These are phyloP conservation scores for Malus sylvestris DNA, from an alignment of 306 rosid species.

Conservation along the genomic window DNA sequence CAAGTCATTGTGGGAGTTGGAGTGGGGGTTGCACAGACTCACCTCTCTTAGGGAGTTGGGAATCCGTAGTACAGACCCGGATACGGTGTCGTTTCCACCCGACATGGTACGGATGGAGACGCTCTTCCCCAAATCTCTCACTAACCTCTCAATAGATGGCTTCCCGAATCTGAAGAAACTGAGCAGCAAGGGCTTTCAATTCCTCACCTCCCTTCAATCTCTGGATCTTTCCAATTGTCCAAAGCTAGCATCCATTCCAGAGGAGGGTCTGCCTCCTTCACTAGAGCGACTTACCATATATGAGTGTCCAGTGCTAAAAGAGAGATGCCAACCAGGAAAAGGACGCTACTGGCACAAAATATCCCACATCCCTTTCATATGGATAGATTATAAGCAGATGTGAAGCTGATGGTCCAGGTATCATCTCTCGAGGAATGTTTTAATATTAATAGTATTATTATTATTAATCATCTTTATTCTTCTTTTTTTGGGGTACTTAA, in stretches of 20 bases:
- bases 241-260: slow-evolving; percentile 3
- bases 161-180: slow-evolving; percentile 8
- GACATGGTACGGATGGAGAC: not conserved
- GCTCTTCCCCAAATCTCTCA: slow-evolving; percentile 14
- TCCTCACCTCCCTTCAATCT: slow-evolving; percentile 15
- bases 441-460: too few relatives aligned
- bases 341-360: not conserved
- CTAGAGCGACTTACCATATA: not conserved
- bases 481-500: too few relatives aligned
- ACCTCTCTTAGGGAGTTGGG: not conserved
- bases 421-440: too few relatives aligned
- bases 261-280: not conserved
- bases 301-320: not conserved
- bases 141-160: fast-evolving
- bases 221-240: not conserved
- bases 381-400: fast-evolving
- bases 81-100: slow-evolving; percentile 4
- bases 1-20: not conserved
- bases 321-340: not conserved
- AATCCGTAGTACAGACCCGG: not conserved
- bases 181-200: slow-evolving; percentile 7
- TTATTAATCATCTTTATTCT: too few relatives aligned
- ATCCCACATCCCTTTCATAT: not conserved
- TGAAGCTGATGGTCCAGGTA: too few relatives aligned
- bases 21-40: slow-evolving; percentile 9